Base-by-base conservation (phyloP, 2,329 filamentous ascomycete genomes). In the Colletotrichum gloeosporioides region DNA sequence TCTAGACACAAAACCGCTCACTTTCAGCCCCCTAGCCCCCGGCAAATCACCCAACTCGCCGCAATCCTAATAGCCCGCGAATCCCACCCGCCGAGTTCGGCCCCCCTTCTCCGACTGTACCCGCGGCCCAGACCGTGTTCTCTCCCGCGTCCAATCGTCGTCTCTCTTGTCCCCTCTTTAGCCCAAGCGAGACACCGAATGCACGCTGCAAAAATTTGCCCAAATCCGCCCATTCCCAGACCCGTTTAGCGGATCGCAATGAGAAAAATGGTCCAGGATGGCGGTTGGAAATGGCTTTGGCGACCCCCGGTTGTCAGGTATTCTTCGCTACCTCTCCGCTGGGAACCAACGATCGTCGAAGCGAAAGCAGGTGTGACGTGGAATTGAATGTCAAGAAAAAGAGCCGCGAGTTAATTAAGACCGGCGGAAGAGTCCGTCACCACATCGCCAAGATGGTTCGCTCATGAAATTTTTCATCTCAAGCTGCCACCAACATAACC, bases 321-420 rank as follows among this genome's bases (percentile, higher is more conserved):
- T 22, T 64, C 61, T 44, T 68, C 32, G 61, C 22, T 55, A 68
- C 65, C 65, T 57, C 12, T 57, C 10, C n/a, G 29, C 34, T 32
- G 49, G 49, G 31, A 64, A 59, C 65, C 31, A 68, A 22, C 27
- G 44, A 39, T 53, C 63, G 71, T 75, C 67, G 79, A 81, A 69
- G 78, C 77, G 63, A 78, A 80, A 16, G 72, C 39, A n/a, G 78
- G 82, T 69, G 57, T 79, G 29, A 64, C 64, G 70, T 73, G 63
- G 70, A 29, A 49, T 18, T 22, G 44, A 57, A 16, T 55, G 65
- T 25, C 16, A 39, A 25, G 22, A 15, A 57, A 12, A 12, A n/a
- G 39, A n/a, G 63, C 63, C 63, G 39, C 44, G 36, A 44, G 59
- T 32, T 62, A 32, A 31, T n/a, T 29, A 27, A 62, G 59, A 29